Evolutionary conservation across 169 alveolate genomes (phyloP), one percentile per base, ranked within the genome.

Genomic region (Plasmodium fragile): DNA sequence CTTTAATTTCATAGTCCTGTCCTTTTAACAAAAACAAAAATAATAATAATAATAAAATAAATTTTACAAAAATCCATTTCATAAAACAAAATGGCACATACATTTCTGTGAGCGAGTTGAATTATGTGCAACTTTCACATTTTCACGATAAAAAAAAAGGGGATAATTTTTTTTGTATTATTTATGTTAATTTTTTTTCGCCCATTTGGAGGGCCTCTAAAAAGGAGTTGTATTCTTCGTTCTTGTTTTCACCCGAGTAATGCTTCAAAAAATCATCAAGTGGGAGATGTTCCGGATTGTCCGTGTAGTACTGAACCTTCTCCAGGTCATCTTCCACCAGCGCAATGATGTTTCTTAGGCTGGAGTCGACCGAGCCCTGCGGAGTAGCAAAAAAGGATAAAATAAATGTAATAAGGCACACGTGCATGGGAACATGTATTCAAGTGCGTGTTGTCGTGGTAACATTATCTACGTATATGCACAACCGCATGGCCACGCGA

Each of bases 351-450:
- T 81, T 91, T 52, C 49, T 80, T 34, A 91, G 71, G 71, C 92
- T 91, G 25, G 94, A 91, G 53, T 91, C 79, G 13, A 77, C 82
- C 32, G 94, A 79, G 7, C 94, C 94, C 94, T 91, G 80, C n/a
- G 52, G 30, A 28, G 41, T 18, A 65, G 73, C 11, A 3, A 39
- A 41, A n/a, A 52, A 28, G 10, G 75, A 75, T 32, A 53, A 34
- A 53, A 83, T 5, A n/a, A 52, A 28, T 6, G 75, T 53, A 49
- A 53, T 6, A 53, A 83, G 11, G 43, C 43, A 82, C 30, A 55
- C 30, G 11, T 53, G 25, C 25, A 59, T 22, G 25, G 2, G 45
- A 5, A 59, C 43, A 25, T 16, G 18, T 82, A 82, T 32, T n/a
- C 70, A 30, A 18, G 10, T 55, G 13, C 39, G 3, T 65, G 25